These are phyloP conservation scores for Ustilago shanxiensis DNA, from an alignment of 1,284 basidiomycete species.

Conservation along the genomic window DNA sequence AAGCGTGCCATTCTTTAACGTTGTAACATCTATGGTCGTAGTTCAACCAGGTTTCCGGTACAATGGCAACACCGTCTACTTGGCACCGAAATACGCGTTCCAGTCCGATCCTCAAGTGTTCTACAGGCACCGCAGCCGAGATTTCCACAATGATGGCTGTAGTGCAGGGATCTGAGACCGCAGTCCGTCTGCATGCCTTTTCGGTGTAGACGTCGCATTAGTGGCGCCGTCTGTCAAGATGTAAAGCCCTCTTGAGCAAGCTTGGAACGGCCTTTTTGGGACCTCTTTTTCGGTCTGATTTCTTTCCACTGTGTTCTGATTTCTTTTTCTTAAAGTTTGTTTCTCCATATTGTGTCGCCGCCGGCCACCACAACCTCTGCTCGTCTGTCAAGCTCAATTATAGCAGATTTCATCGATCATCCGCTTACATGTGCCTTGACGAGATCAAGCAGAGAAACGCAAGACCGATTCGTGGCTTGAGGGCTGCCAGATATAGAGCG, in stretches of 20 bases:
- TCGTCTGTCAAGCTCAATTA: too few species aligned
- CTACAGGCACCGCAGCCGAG: neutral
- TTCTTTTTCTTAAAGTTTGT: neutral
- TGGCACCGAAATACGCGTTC: neutral
- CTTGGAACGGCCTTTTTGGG: neutral
- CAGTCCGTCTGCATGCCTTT: neutral
- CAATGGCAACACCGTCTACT: neutral
- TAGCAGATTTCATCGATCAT: too few species aligned
- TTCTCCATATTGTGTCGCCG: too few species aligned
- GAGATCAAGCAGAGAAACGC: too few species aligned
- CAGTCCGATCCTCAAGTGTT: neutral
- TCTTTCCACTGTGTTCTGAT: too few species aligned
- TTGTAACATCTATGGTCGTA: constrained; percentile 16
- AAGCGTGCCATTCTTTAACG: constrained; percentile 1
- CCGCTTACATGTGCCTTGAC: too few species aligned
- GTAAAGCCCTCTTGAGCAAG: too few species aligned
- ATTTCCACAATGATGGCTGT: neutral
- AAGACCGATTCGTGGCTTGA: too few species aligned
- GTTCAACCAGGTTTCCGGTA: neutral
- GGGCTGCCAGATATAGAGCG: too few species aligned
- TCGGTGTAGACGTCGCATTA: too few species aligned
- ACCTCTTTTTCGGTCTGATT: neutral
- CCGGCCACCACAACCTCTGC: too few species aligned
- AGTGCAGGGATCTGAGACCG: neutral
- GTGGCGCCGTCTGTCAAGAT: too few species aligned